Percentiles rank a stretch among this genome's conserved stretches.
Evolutionary conservation across 768 basidiomycete genomes (phyloP).

Genomic region (Hemileccinum impolitum): DNA sequence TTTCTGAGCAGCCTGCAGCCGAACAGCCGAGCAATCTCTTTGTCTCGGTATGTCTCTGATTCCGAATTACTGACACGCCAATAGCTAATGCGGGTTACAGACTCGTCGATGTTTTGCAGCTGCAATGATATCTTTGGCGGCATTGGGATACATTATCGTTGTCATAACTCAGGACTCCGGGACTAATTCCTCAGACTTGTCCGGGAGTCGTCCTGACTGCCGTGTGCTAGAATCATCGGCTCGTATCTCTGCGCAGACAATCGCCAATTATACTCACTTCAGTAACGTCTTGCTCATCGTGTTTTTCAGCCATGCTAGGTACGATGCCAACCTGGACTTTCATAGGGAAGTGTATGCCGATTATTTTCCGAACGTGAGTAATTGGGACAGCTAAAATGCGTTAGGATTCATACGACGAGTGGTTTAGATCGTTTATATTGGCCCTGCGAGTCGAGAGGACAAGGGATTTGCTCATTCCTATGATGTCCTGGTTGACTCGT

Average conservation of each 20-base stretch:
- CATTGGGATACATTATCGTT: conserved; percentile 5
- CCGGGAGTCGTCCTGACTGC: conserved; percentile 7
- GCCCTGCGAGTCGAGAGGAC: conserved; percentile 45
- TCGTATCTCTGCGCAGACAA: conserved; percentile 13
- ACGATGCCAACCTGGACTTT: conserved; percentile 44
- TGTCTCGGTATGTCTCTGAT: conserved; percentile 10
- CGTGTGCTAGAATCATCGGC: conserved; percentile 20
- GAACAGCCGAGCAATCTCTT: conserved; percentile 7
- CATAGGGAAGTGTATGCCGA: conserved; percentile 44
- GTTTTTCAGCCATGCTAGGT: conserved; percentile 50
- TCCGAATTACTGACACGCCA: neutral
- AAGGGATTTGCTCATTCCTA: conserved; percentile 47
- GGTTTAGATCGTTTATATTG: conserved; percentile 45
- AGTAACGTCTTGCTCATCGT: conserved; percentile 43
- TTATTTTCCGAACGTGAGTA: conserved; percentile 48
- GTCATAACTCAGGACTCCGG: neutral
- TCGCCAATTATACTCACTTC: conserved; percentile 35
- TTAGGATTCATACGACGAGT: neutral
- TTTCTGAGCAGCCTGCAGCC: neutral
- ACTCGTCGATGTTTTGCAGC: conserved; percentile 3
- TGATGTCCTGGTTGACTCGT: conserved; percentile 48
- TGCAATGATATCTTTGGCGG: neutral
- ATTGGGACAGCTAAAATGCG: no score
- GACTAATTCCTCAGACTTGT: conserved; percentile 1
- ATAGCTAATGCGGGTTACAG: neutral